Evolutionary conservation across 2,329 filamentous ascomycete genomes (phyloP), one percentile per base, ranked within the genome.

Genomic region (Colletotrichum sp.): DNA sequence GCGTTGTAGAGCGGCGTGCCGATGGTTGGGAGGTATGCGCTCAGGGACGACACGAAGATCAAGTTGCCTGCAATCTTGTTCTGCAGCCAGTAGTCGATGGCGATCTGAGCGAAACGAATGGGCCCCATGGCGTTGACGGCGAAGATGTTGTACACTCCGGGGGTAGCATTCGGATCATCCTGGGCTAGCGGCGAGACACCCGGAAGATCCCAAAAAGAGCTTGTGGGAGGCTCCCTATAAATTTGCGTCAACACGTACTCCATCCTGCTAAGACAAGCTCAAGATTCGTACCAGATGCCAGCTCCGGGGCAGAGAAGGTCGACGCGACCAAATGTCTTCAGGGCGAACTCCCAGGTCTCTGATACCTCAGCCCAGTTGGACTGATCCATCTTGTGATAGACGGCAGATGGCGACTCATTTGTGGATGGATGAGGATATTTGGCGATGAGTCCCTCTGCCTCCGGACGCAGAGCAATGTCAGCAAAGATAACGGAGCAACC

Each of bases 41-140:
- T 79, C 62, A 84, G 55, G n/a, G 79, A 82, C 1, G 79, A 75
- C 0, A 85, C 49, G 26, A 78, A 80, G 2, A 84, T 52, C 1
- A 84, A 18, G 39, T 82, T 81, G 7, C 79, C 96, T 9, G 78
- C 26, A 18, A 80, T 72, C 28, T 70, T 70, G 60, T 82, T 75
- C 59, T 81, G 65, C 15, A 80, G 65, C 82, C 81, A 85, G 63
- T 82, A 81, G 57, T 80, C 78, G 12, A 83, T 72, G 1, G 81
- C 81, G 13, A 82, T 78, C 36, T 82, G 80, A 0, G 82, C 79
- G 2, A 82, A 64, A 3, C 79, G 77, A 2, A 83, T 81, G 0
- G 82, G 81, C 0, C 72, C 80, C 18, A 79, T 76, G 1, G 78
- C 76, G n/a, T 83, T 83, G 9, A 83, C 62, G 3, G 80, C 67